These are phyloP conservation scores for Suillus discolor DNA, from an alignment of 768 basidiomycete species.

Conservation along the genomic window DNA sequence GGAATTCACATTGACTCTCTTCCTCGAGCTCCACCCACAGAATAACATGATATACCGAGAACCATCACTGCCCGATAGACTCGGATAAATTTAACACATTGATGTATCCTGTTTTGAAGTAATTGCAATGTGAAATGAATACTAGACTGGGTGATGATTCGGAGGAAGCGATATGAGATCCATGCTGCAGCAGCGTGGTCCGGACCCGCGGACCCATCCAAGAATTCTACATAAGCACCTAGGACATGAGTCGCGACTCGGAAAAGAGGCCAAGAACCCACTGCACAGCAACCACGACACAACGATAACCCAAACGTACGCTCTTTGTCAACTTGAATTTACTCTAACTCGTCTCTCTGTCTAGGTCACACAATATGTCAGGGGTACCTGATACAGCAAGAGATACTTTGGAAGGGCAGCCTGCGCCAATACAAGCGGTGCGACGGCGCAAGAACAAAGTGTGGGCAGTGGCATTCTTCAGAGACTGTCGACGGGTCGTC, in stretches of 20 bases:
- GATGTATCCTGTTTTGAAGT: neutral
- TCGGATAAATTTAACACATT: neutral
- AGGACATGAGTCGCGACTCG: neutral
- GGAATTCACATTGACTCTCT: neutral
- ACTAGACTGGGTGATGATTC: neutral
- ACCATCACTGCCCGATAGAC: neutral
- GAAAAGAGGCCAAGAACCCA: neutral
- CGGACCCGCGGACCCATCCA: neutral
- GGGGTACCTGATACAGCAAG: neutral
- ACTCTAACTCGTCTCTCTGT: neutral
- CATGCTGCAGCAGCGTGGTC: neutral
- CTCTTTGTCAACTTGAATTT: neutral
- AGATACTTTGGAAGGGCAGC: neutral
- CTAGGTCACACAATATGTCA: neutral
- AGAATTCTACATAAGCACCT: neutral
- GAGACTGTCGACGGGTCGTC: constrained; percentile 26
- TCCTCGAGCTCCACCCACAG: neutral
- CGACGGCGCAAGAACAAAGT: constrained; percentile 27
- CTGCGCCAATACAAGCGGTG: constrained; percentile 4
- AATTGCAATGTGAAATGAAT: neutral
- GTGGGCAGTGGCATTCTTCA: constrained; percentile 33
- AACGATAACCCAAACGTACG: neutral
- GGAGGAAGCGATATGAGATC: neutral
- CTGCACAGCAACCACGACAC: neutral
- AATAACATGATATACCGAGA: neutral